Evolutionary conservation across 2,329 filamentous ascomycete species (phyloP).

Genomic region (Xylaria sp.): DNA sequence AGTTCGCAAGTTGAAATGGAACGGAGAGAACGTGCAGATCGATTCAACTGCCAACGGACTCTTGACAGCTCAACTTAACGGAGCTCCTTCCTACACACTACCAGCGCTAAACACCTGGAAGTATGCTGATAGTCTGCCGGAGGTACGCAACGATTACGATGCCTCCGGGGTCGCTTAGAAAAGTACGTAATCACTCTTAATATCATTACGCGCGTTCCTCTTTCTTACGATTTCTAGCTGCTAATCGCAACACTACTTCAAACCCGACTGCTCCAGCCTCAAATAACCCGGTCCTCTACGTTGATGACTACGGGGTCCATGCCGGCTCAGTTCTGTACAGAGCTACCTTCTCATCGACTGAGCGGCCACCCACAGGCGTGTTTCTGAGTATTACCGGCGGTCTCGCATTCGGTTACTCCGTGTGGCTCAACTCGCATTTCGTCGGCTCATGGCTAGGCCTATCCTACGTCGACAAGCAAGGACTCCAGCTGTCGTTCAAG

Average conservation of each 20-base stretch:
- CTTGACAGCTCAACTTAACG: constrained; percentile 45
- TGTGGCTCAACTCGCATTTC: constrained; percentile 66
- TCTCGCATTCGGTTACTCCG: constrained; percentile 65
- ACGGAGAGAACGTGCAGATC: constrained; percentile 54
- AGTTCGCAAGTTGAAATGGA: constrained; percentile 61
- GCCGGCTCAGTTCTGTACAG: constrained; percentile 64
- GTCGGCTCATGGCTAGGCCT: constrained; percentile 65
- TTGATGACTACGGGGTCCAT: constrained; percentile 66
- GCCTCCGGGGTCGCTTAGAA: constrained; percentile 56
- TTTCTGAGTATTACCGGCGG: constrained; percentile 64
- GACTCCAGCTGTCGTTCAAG: constrained; percentile 59
- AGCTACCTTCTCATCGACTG: constrained; percentile 58
- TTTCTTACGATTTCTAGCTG: constrained; percentile 42
- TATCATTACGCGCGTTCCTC: neutral
- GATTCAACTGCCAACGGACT: constrained; percentile 43
- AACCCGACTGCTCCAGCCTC: constrained; percentile 58
- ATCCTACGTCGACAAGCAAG: constrained; percentile 52
- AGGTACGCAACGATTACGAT: constrained; percentile 56
- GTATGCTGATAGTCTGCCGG: constrained; percentile 59
- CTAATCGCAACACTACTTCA: constrained; percentile 60
- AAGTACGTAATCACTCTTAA: constrained; percentile 41
- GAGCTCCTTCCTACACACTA: constrained; percentile 48
- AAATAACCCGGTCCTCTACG: constrained; percentile 65
- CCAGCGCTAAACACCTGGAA: constrained; percentile 59
- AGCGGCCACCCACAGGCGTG: constrained; percentile 53